Evolutionary conservation across 139 green algal genomes (phyloP), one percentile per base, ranked within the genome.

Genomic region (Chlamydomonas urium): DNA sequence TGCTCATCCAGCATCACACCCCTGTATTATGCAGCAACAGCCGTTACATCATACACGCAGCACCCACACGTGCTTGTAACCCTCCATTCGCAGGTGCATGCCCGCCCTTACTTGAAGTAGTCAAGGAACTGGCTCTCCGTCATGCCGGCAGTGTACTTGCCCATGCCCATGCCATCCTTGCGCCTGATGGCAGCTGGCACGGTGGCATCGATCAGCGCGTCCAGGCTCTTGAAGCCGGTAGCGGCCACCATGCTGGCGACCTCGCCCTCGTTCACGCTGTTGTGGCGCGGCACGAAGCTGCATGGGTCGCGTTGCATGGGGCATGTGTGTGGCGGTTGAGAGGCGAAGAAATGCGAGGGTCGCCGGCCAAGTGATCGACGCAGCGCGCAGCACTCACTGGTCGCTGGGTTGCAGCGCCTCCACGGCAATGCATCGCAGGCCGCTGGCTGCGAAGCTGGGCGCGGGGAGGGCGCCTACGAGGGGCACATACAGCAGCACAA

Each of bases 251-350:
- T 99, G 6, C 86, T 83, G 14, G 87, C 56, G 31, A 89, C 70
- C 70, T 99, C 94, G 2, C 75, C 82, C 0, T 83, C 31, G 0
- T 73, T 90, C 58, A 87, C 87, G 76, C 87, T 96, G 90, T 98
- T 99, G 80, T 99, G 96, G 36, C 96, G 84, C 1, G 93, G 92
- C 33, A 86, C 89, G 84, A 99, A 99, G 32, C 91, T 98, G 86
- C 42, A n/a, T n/a, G n/a, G n/a, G n/a, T 61, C 53, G n/a, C 10
- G 53, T 29, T 62, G 53, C 5, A 14, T 28, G 53, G 53, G 24
- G 21, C 5, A 62, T 66, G 4, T 69, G 28, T 26, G 23, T 50
- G 34, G 23, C 26, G 35, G 32, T 2, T 35, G 31, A 33, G 4
- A 63, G 48, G 5, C 26, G 17, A 73, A 34, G 6, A 67, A 47